phyloP scores from a whole-genome alignment of 148 eudicot species.

The Silene latifolia region DNA sequence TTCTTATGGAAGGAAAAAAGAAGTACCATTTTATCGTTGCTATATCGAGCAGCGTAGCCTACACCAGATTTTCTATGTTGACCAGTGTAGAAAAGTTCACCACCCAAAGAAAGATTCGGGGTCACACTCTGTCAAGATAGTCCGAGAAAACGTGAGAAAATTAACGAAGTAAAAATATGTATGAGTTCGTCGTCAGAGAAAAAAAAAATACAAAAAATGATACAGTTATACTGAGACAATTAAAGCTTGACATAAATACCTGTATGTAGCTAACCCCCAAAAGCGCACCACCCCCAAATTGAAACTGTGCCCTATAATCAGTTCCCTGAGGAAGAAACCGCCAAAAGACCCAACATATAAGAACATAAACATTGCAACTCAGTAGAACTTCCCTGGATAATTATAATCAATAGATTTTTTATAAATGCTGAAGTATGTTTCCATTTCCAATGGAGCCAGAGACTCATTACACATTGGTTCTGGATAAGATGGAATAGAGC shows the following conservation, averaged over 20 bases:
- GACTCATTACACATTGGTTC: no score
- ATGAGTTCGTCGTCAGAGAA: background rate
- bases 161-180: background rate
- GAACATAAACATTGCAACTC: background rate
- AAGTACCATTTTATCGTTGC: constrained; percentile 78
- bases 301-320: constrained; percentile 81
- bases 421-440: background rate
- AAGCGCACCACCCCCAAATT: constrained; percentile 78
- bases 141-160: constrained; percentile 2
- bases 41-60: constrained; percentile 91
- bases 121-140: constrained; percentile 79
- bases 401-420: background rate
- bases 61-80: constrained; percentile 90
- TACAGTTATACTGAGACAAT: background rate
- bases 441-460: no score
- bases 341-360: background rate
- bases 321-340: constrained; percentile 46
- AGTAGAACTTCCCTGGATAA: background rate
- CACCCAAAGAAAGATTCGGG: constrained; percentile 77
- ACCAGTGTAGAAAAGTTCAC: constrained; percentile 95
- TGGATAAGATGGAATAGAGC: no score
- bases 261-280: constrained; percentile 89
- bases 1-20: background rate
- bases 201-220: background rate
- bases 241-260: constrained; percentile 36